phyloP scores from a whole-genome alignment of 2,329 filamentous ascomycete species.

The Colletotrichum sp. region DNA sequence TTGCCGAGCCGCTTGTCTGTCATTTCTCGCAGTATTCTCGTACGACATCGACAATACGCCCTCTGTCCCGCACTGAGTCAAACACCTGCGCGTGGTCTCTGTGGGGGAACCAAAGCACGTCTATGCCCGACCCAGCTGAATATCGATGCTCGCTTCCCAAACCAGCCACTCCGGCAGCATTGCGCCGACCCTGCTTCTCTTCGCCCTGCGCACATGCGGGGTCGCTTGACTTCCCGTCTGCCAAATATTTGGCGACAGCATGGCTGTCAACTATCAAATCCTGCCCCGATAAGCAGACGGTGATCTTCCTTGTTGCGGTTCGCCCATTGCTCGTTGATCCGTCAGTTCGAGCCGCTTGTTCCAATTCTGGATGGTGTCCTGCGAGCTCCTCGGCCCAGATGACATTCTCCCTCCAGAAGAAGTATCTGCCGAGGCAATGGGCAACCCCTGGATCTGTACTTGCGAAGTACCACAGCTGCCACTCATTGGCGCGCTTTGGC shows the following conservation, averaged over 20 bases:
- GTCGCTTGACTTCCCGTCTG: slow-evolving; percentile 19
- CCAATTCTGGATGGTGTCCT: not conserved
- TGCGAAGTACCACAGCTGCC: slow-evolving; percentile 74
- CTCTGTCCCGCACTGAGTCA: slow-evolving; percentile 36
- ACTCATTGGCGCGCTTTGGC: slow-evolving; percentile 67
- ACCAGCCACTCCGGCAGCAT: slow-evolving; percentile 4
- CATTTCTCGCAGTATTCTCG: not conserved
- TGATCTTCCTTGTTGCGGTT: slow-evolving; percentile 44
- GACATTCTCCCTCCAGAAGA: slow-evolving; percentile 76
- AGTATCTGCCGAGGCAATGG: slow-evolving; percentile 67
- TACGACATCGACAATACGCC: slow-evolving; percentile 28
- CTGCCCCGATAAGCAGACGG: slow-evolving; percentile 61
- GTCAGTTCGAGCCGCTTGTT: not conserved
- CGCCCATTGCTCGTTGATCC: slow-evolving; percentile 10
- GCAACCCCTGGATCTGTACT: slow-evolving; percentile 71
- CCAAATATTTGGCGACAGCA: slow-evolving; percentile 62
- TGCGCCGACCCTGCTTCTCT: not conserved
- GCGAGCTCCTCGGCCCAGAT: slow-evolving; percentile 72
- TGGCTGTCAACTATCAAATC: slow-evolving; percentile 71
- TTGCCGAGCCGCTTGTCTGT: not conserved
- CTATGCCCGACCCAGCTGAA: slow-evolving; percentile 43
- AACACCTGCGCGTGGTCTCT: slow-evolving; percentile 71
- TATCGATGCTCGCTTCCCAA: not conserved
- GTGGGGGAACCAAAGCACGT: slow-evolving; percentile 64
- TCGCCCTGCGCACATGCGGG: slow-evolving; percentile 21